Evolutionary conservation across 73 alveolate genomes (phyloP), one percentile per base, ranked within the genome.

Genomic region (Paramecium sonneborni): DNA sequence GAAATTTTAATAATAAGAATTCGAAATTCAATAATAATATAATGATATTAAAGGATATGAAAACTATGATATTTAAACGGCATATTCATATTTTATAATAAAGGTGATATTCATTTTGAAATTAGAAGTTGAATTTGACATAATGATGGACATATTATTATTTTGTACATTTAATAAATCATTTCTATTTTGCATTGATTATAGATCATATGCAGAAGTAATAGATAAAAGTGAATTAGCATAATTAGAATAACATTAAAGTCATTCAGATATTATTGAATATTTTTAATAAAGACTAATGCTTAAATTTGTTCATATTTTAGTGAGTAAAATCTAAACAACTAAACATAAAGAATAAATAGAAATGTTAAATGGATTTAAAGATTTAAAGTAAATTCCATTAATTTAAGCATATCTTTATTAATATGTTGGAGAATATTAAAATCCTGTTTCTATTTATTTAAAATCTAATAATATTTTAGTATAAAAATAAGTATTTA

Each of bases 121-220:
- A 26, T 46, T 41, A 1, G 35, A 79, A 43, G 74, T 46, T 0
- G 90, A 79, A 79, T 79, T 79, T 26, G 90, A 79, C 41, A 26
- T 30, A 43, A 79, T 79, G 90, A 79, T 79, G 90, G 44, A 79
- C 10, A 62, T 79, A 1, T 24, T 79, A 1, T 6, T 79, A 8
- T 79, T 79, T 79, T 79, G 69, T 26, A 39, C 76, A 21, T 79
- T 41, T 43, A 79, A 79, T 23, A 79, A 46, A 23, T 79, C 90
- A 0, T 79, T 79, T 24, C 76, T 79, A 0, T 79, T 79, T 46
- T 79, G 18, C 18, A 79, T 79, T 1, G 90, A 79, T 79, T 79
- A 79, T 79, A 38, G 46, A 26, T 32, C 90, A 79, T 79, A 79
- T 79, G 90, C 90, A 14, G 90, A 79, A 79, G 90, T 79, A 1